Conservation (phyloP, 2,329 filamentous ascomycete species). For the Colletotrichum coccodes region DNA sequence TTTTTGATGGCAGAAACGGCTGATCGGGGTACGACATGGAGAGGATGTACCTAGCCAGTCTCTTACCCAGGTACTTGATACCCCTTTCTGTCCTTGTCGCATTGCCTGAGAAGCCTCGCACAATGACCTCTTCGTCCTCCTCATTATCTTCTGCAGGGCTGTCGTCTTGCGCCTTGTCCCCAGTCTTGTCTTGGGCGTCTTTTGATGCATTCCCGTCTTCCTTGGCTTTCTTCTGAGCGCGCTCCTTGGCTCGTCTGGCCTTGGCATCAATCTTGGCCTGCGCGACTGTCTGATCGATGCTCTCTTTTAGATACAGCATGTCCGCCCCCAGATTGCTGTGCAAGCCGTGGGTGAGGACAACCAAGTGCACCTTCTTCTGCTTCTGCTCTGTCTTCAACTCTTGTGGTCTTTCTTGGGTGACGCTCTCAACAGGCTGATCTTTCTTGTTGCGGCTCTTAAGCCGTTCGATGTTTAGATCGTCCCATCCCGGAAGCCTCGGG, state of each 20-base stretch:
- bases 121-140: constrained; percentile 83
- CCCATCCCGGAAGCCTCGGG: constrained; percentile 79
- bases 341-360: constrained; percentile 91
- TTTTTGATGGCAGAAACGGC: constrained; percentile 77
- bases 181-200: neutral
- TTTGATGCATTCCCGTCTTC: constrained; percentile 5
- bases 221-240: constrained; percentile 43
- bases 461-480: constrained; percentile 50
- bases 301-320: constrained; percentile 97
- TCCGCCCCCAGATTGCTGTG: constrained; percentile 96
- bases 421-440: constrained; percentile 46
- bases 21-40: constrained; percentile 94
- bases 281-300: constrained; percentile 85
- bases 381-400: constrained; percentile 54
- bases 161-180: constrained; percentile 8
- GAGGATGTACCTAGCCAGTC: constrained; percentile 90
- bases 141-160: constrained; percentile 41
- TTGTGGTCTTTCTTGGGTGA: constrained; percentile 40
- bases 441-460: constrained; percentile 35
- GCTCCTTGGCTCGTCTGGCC: constrained; percentile 64
- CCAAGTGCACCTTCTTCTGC: constrained; percentile 86
- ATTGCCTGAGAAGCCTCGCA: constrained; percentile 90
- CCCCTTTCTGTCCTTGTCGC: constrained; percentile 91
- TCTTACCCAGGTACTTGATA: constrained; percentile 96
- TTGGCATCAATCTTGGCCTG: constrained; percentile 78